Conservation (phyloP, 23 red algal species). For the Agarophyton chilense region DNA sequence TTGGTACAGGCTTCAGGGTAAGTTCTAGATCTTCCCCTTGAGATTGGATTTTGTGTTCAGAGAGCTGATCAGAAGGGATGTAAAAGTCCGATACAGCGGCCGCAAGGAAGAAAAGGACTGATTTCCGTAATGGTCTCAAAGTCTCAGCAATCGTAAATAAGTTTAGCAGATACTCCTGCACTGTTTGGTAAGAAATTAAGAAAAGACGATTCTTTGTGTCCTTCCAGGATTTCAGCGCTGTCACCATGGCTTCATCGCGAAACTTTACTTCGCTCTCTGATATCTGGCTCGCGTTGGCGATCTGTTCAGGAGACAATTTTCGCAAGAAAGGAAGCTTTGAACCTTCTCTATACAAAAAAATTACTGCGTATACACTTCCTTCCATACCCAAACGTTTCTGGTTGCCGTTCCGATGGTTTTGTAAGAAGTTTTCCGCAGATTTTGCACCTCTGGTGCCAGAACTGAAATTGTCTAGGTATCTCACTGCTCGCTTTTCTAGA, state of each 20-base stretch:
- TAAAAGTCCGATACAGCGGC: constrained; percentile 97
- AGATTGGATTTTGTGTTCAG: constrained; percentile 82
- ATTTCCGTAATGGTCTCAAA: constrained; percentile 14
- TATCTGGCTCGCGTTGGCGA: constrained; percentile 1
- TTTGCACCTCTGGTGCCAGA: constrained; percentile 84
- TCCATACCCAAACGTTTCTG: neutral
- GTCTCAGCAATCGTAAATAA: constrained; percentile 53
- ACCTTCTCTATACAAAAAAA: constrained; percentile 78
- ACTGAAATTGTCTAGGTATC: constrained; percentile 93
- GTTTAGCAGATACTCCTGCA: constrained; percentile 76
- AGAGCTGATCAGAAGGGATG: constrained; percentile 48
- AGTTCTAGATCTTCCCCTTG: constrained; percentile 33
- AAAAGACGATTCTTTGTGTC: constrained; percentile 19
- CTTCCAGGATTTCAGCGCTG: neutral
- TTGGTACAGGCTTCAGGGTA: constrained; percentile 68
- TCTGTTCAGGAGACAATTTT: neutral
- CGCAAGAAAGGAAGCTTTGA: constrained; percentile 62
- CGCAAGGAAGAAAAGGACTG: constrained; percentile 78
- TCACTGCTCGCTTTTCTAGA: constrained; percentile 75
- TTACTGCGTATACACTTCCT: constrained; percentile 37
- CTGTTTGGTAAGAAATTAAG: constrained; percentile 67
- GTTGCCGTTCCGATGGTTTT: neutral
- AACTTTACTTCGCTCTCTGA: neutral
- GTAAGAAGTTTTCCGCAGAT: constrained; percentile 74
- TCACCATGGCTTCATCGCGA: neutral